A percentile compares a stretch with the other conserved stretches of the same genome.
phyloP scores from a whole-genome alignment of 1,284 basidiomycete genomes.

The Cryptococcus sp. region DNA sequence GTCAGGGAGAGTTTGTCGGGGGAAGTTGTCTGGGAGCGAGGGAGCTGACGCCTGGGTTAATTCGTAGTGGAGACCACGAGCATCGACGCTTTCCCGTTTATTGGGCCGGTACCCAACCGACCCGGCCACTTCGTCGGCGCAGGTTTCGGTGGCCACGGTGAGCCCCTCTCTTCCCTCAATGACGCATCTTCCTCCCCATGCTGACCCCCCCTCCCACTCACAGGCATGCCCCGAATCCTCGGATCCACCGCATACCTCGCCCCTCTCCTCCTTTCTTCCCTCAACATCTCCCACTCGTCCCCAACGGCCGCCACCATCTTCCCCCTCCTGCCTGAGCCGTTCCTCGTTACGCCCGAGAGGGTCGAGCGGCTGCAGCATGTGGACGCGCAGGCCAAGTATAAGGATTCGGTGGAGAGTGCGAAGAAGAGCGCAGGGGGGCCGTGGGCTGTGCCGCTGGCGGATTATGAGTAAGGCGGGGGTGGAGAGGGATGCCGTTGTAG shows the following conservation, averaged over 20 bases:
- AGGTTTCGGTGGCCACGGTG: conserved; percentile 25
- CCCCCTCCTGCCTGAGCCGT: conserved; percentile 21
- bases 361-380: conserved; percentile 10
- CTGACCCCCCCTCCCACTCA: conserved; percentile 4
- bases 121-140: conserved; percentile 22
- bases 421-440: conserved; percentile 8
- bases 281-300: conserved; percentile 5
- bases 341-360: conserved; percentile 16
- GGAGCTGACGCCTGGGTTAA: not conserved
- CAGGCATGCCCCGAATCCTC: conserved; percentile 26
- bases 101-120: conserved; percentile 15
- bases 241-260: conserved; percentile 19
- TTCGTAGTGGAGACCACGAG: conserved; percentile 16
- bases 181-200: too few species aligned
- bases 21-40: not conserved
- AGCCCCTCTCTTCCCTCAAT: not conserved
- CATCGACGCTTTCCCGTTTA: conserved; percentile 23
- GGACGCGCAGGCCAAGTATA: conserved; percentile 7
- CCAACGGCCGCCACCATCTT: conserved; percentile 3
- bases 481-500: too few species aligned
- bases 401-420: conserved; percentile 5
- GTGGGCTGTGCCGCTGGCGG: not conserved
- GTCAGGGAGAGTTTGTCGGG: not conserved
- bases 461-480: not conserved
- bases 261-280: conserved; percentile 11